A percentile compares a stretch with the other conserved stretches of the same genome.
Evolutionary conservation across 2,329 filamentous ascomycete genomes (phyloP).

Genomic region (Hypoxylon sp.): DNA sequence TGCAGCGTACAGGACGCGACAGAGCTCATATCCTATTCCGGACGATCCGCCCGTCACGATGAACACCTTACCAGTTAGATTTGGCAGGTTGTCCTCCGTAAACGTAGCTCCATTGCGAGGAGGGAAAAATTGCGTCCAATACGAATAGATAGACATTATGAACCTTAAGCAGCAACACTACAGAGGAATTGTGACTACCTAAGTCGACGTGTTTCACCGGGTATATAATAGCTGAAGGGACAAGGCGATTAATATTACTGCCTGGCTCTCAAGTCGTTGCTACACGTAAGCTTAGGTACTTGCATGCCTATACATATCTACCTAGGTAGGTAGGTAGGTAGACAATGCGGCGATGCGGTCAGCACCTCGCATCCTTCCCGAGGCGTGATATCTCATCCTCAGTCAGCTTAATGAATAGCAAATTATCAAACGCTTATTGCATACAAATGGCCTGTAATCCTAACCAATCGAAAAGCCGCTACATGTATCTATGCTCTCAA

Average conservation of each 20-base stretch:
- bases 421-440: neutral
- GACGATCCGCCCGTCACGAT: conserved; percentile 61
- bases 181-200: neutral
- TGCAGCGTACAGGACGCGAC: conserved; percentile 63
- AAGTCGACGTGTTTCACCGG: neutral
- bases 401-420: conserved; percentile 4
- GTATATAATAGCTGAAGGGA: neutral
- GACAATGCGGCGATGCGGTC: neutral
- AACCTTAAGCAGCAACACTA: neutral
- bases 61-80: conserved; percentile 47
- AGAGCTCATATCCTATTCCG: conserved; percentile 63
- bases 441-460: neutral
- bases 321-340: no score
- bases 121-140: conserved; percentile 47
- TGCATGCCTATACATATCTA: neutral
- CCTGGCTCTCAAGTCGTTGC: neutral
- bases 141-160: conserved; percentile 29
- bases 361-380: conserved; percentile 19
- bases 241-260: conserved; percentile 1
- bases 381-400: conserved; percentile 6
- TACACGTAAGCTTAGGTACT: conserved; percentile 9
- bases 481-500: neutral
- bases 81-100: conserved; percentile 40
- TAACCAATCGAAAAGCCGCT: neutral
- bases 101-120: conserved; percentile 38